Evolutionary conservation across 169 alveolate species (phyloP).

Genomic region (Plasmodium fragile): DNA sequence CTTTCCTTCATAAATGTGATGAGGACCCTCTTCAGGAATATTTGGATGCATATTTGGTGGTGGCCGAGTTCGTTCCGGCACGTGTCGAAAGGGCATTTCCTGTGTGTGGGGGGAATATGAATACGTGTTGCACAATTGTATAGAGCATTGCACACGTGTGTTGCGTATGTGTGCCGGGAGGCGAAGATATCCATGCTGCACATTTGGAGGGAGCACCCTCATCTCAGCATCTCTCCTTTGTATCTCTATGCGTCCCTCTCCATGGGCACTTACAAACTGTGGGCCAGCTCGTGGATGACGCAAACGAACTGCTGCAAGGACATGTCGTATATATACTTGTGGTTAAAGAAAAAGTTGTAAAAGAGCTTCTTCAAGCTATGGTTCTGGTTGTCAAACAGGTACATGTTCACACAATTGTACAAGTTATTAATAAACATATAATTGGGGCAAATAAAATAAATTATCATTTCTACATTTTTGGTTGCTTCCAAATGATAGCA

Average conservation of each 20-base stretch:
- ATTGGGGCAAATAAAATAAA: slow-evolving; percentile 53
- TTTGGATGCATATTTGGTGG: slow-evolving; percentile 70
- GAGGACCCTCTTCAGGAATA: slow-evolving; percentile 28
- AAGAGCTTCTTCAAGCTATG: slow-evolving; percentile 4
- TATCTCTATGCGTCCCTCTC: neutral
- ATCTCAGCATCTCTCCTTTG: neutral
- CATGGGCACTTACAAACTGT: slow-evolving; percentile 18
- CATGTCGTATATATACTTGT: slow-evolving; percentile 43
- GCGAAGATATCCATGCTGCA: neutral
- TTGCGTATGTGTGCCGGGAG: neutral
- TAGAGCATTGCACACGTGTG: neutral
- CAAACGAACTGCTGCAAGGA: slow-evolving; percentile 46
- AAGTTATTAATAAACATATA: slow-evolving; percentile 44
- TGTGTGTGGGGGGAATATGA: neutral
- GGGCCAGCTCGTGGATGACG: slow-evolving; percentile 30
- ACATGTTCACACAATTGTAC: slow-evolving; percentile 42
- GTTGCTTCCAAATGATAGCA: slow-evolving; percentile 21
- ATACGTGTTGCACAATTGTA: neutral
- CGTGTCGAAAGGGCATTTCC: slow-evolving; percentile 55
- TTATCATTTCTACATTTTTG: slow-evolving; percentile 70
- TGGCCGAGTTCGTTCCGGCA: slow-evolving; percentile 40
- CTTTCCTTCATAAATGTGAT: slow-evolving; percentile 37
- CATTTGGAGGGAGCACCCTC: neutral
- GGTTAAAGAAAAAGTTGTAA: slow-evolving; percentile 64
- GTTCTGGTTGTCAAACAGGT: slow-evolving; percentile 27